Conservation (phyloP, 345 rosid species). For the Heritiera fomes region DNA sequence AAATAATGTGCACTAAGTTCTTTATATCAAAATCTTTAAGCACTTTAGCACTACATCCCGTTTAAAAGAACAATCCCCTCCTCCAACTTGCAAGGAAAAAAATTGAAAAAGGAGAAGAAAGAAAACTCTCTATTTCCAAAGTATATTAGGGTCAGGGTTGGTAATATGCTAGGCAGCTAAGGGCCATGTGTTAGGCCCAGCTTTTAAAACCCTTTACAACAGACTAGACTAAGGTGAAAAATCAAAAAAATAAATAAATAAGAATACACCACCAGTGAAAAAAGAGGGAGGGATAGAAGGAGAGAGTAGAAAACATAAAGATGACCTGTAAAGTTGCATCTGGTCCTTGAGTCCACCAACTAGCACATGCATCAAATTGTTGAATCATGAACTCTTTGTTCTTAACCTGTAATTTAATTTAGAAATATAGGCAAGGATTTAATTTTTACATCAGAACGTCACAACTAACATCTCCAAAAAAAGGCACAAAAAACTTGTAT, state of each 20-base stretch:
- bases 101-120: background rate
- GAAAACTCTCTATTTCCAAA: background rate
- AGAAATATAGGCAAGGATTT: background rate
- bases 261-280: background rate
- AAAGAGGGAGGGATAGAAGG: background rate
- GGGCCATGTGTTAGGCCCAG: too few species aligned
- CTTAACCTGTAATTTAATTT: constrained; percentile 39
- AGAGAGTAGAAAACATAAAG: constrained; percentile 24
- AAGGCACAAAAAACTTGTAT: background rate
- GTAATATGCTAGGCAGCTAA: background rate
- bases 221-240: background rate
- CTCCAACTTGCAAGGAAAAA: too few species aligned
- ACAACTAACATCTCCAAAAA: background rate
- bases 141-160: background rate
- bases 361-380: constrained; percentile 97
- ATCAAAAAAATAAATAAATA: background rate
- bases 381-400: constrained; percentile 50
- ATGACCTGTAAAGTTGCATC: constrained; percentile 88
- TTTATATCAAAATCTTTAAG: background rate
- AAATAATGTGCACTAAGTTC: background rate
- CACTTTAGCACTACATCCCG: background rate
- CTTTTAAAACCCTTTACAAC: background rate
- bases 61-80: too few species aligned
- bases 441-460: constrained; percentile 8
- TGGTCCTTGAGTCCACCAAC: constrained; percentile 99